These are phyloP conservation scores for Didymella segeticola DNA, from an alignment of 2,329 filamentous ascomycete species.

Conservation along the genomic window DNA sequence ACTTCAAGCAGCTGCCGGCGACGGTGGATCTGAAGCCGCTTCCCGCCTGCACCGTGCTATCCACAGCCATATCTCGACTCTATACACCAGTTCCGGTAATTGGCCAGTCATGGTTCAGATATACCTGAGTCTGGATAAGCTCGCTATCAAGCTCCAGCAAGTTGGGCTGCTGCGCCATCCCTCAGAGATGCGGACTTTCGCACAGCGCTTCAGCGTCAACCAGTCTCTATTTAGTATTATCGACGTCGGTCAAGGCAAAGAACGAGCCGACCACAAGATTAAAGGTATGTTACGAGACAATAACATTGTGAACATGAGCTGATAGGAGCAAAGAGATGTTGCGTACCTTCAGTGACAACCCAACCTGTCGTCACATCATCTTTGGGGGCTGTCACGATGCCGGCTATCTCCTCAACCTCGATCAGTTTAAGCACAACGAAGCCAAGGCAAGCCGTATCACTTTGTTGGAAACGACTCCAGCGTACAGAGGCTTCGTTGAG, in stretches of 20 bases:
- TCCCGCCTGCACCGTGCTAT: conserved; percentile 52
- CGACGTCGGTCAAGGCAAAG: conserved; percentile 56
- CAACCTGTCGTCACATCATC: conserved; percentile 56
- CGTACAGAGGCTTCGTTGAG: conserved; percentile 50
- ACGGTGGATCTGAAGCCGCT: conserved; percentile 57
- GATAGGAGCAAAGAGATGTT: conserved; percentile 49
- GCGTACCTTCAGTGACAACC: conserved; percentile 54
- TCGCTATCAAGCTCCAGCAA: conserved; percentile 51
- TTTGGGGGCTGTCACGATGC: conserved; percentile 58
- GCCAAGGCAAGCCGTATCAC: conserved; percentile 50
- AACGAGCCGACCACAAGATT: conserved; percentile 56
- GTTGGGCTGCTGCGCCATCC: conserved; percentile 50
- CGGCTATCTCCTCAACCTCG: conserved; percentile 55
- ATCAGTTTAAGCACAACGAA: conserved; percentile 53
- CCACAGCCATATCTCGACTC: conserved; percentile 49
- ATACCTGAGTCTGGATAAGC: conserved; percentile 56
- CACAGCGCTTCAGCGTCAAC: conserved; percentile 53
- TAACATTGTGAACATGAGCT: conserved; percentile 1
- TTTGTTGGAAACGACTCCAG: conserved; percentile 54
- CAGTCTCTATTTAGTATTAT: conserved; percentile 57
- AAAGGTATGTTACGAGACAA: conserved; percentile 37
- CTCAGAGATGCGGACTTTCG: conserved; percentile 52
- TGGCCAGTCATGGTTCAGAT: conserved; percentile 57
- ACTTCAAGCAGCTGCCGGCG: conserved; percentile 47
- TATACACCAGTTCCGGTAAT: conserved; percentile 50